Conservation (phyloP, 169 alveolate species). For the Cryptosporidium viatorum region DNA sequence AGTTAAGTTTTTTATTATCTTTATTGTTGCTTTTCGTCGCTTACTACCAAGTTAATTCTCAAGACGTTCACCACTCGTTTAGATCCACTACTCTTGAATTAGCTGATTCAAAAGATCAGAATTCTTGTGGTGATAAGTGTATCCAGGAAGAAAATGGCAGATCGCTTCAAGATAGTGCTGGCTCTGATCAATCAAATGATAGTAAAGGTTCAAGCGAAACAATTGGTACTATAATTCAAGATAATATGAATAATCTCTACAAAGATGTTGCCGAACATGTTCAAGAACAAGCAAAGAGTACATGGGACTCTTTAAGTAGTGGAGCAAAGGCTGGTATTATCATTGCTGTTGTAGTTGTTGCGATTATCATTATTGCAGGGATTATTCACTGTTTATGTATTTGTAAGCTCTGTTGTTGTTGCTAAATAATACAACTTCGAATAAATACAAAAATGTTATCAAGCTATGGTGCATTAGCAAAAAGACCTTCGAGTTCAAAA, state of each 20-base stretch:
- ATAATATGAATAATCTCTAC: neutral
- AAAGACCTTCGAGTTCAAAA: no score
- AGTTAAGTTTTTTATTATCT: neutral
- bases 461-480: no score
- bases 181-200: neutral
- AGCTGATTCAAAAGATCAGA: neutral
- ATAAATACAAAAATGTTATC: no score
- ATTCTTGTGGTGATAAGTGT: neutral
- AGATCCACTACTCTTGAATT: slow-evolving; percentile 1
- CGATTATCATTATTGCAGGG: slow-evolving; percentile 61
- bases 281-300: slow-evolving; percentile 22
- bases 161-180: neutral
- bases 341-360: slow-evolving; percentile 60
- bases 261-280: neutral
- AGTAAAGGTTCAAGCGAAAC: neutral
- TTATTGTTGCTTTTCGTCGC: neutral
- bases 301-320: slow-evolving; percentile 35
- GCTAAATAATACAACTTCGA: neutral
- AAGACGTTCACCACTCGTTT: neutral
- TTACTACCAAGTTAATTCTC: slow-evolving; percentile 5
- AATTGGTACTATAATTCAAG: neutral
- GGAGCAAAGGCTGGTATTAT: slow-evolving; percentile 73
- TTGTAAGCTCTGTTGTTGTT: slow-evolving; percentile 52
- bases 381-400: slow-evolving; percentile 62
- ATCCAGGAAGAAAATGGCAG: neutral